These are phyloP conservation scores for Orbilia brochopaga DNA, from an alignment of 2,329 filamentous ascomycete species.

Conservation along the genomic window DNA sequence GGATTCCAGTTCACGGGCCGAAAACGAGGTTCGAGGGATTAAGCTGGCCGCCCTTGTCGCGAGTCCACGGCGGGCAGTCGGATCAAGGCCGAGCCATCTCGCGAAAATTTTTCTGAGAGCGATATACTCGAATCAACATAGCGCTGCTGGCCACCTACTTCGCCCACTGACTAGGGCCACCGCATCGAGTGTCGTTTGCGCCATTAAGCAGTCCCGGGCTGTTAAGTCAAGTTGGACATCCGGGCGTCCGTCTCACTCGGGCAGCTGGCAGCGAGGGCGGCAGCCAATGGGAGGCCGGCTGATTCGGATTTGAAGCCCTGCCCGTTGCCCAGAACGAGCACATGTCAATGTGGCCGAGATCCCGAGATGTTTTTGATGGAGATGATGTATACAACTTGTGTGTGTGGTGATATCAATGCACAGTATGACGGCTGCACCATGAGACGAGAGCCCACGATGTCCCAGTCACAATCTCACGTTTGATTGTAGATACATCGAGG, in stretches of 20 bases:
- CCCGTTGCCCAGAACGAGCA: slow-evolving; percentile 12
- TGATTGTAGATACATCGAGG: slow-evolving; percentile 1
- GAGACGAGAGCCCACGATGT: too few relatives aligned
- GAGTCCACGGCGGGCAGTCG: slow-evolving; percentile 22
- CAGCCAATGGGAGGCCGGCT: slow-evolving; percentile 35
- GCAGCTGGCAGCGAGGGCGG: slow-evolving; percentile 23
- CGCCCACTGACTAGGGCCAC: too few relatives aligned
- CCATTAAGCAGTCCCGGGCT: neutral
- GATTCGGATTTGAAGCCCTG: slow-evolving; percentile 46
- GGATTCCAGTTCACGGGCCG: slow-evolving; percentile 49
- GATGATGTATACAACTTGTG: too few relatives aligned
- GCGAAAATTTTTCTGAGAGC: neutral
- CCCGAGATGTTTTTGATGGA: slow-evolving; percentile 16
- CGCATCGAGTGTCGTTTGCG: neutral
- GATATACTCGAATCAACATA: too few relatives aligned
- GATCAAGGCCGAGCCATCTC: slow-evolving; percentile 40
- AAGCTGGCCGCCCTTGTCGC: slow-evolving; percentile 47
- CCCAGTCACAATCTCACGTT: too few relatives aligned
- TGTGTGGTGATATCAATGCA: too few relatives aligned
- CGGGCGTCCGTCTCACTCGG: slow-evolving; percentile 14
- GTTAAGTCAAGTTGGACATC: too few relatives aligned
- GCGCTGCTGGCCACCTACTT: too few relatives aligned
- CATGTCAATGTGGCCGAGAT: neutral
- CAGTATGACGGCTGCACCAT: too few relatives aligned
- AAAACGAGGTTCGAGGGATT: slow-evolving; percentile 44